Evolutionary conservation across 1,284 basidiomycete genomes (phyloP).

Genomic region (Cutaneotrichosporon mucoides): DNA sequence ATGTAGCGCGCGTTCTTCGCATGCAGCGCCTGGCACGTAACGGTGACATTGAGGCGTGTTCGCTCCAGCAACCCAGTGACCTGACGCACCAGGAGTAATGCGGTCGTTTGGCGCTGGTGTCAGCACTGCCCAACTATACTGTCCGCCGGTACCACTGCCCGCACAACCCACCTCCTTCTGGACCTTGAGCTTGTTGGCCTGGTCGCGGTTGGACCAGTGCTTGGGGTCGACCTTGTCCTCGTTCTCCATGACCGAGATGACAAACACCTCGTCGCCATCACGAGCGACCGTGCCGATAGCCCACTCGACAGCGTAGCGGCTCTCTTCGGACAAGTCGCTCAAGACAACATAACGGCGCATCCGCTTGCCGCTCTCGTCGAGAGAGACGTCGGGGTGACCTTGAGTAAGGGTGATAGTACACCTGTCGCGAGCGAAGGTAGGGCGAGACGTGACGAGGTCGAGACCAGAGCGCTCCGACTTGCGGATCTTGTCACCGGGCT

Average conservation of each 20-base stretch:
- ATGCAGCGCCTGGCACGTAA: conserved; percentile 92
- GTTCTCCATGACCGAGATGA: conserved; percentile 89
- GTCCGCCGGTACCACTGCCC: too few relatives aligned
- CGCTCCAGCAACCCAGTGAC: conserved; percentile 84
- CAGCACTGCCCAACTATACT: too few relatives aligned
- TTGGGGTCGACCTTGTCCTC: conserved; percentile 86
- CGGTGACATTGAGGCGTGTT: conserved; percentile 76
- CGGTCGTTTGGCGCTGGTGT: conserved; percentile 73
- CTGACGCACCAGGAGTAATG: conserved; percentile 81
- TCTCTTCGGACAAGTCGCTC: conserved; percentile 90
- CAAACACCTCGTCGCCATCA: conserved; percentile 85
- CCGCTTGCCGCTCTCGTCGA: conserved; percentile 57
- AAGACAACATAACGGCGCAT: conserved; percentile 78
- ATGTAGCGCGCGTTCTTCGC: conserved; percentile 92
- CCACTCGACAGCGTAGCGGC: conserved; percentile 88
- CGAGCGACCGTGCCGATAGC: conserved; percentile 92
- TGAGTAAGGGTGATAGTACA: conserved; percentile 88
- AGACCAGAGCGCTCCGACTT: conserved; percentile 38
- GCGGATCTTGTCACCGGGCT: conserved; percentile 22
- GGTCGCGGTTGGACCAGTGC: conserved; percentile 62
- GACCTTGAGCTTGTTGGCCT: conserved; percentile 67
- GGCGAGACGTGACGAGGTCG: conserved; percentile 63
- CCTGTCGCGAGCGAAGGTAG: conserved; percentile 82
- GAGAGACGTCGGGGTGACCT: conserved; percentile 63
- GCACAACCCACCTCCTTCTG: conserved; percentile 84